These are phyloP conservation scores for Halteria grandinella DNA, from an alignment of 73 alveolate species.

Conservation along the genomic window DNA sequence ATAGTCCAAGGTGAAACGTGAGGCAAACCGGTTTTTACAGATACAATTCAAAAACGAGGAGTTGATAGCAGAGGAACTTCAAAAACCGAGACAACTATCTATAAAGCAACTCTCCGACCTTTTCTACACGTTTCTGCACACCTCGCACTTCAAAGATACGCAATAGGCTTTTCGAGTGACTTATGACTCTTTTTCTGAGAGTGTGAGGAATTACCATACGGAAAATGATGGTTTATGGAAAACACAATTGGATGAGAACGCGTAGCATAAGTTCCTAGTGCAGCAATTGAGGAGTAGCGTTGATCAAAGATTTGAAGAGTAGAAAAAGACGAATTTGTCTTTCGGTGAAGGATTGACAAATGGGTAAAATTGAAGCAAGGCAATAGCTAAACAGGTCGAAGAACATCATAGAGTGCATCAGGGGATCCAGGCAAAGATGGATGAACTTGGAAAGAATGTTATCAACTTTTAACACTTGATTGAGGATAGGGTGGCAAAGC, in stretches of 20 bases:
- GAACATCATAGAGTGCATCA: too few relatives aligned
- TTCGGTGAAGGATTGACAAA: too few relatives aligned
- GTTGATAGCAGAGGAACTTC: background rate
- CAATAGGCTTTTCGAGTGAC: conserved; percentile 21
- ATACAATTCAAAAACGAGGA: background rate
- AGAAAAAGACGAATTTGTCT: too few relatives aligned
- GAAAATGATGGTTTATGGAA: background rate
- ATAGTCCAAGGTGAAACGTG: background rate
- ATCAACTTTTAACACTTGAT: too few relatives aligned
- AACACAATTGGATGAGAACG: background rate
- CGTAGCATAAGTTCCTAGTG: too few relatives aligned
- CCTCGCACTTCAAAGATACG: conserved; percentile 37
- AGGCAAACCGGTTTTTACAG: background rate
- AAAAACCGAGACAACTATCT: conserved; percentile 26
- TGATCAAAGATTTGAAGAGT: background rate
- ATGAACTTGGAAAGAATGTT: too few relatives aligned
- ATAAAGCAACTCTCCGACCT: conserved; percentile 7
- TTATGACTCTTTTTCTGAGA: conserved; percentile 1
- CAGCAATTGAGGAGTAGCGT: background rate
- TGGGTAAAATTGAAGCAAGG: too few relatives aligned
- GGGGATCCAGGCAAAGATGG: too few relatives aligned
- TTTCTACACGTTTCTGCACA: conserved; percentile 24
- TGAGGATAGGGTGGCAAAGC: too few relatives aligned
- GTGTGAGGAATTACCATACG: background rate
- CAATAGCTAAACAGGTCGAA: too few relatives aligned